A percentile compares a stretch with the other conserved stretches of the same genome.
Evolutionary conservation across 2,329 filamentous ascomycete genomes (phyloP).

Genomic region (Decorospora gaudefroyi): DNA sequence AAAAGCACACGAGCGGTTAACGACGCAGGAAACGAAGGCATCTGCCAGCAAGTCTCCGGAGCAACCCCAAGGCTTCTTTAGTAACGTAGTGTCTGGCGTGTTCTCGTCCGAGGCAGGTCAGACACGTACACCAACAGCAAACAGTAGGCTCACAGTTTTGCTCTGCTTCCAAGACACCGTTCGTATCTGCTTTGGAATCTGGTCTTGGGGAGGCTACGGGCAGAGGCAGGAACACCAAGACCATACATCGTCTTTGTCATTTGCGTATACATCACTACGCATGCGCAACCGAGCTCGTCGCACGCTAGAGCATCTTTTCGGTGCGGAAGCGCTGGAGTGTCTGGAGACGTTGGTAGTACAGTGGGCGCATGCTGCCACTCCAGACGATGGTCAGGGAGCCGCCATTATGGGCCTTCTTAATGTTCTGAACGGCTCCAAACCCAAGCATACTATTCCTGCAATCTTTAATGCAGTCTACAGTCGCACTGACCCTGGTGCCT

Average conservation of each 20-base stretch:
- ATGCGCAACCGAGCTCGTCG: conserved; percentile 88
- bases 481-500: conserved; percentile 78
- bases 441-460: conserved; percentile 88
- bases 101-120: conserved; percentile 79
- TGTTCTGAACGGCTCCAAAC: conserved; percentile 86
- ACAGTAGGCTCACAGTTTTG: conserved; percentile 88
- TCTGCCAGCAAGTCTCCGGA: conserved; percentile 76
- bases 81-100: conserved; percentile 90
- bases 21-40: conserved; percentile 73
- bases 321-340: conserved; percentile 89
- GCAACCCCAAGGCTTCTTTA: conserved; percentile 84
- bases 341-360: conserved; percentile 87
- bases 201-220: conserved; percentile 83
- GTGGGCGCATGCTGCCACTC: conserved; percentile 66
- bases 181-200: conserved; percentile 87
- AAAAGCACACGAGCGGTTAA: conserved; percentile 78
- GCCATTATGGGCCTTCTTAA: conserved; percentile 85
- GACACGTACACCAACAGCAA: conserved; percentile 82
- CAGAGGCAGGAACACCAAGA: conserved; percentile 64
- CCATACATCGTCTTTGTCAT: conserved; percentile 73
- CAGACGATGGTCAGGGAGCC: conserved; percentile 58
- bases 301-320: conserved; percentile 89
- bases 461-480: conserved; percentile 97
- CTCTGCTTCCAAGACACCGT: conserved; percentile 97
- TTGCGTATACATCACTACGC: conserved; percentile 85